Percentiles rank a stretch among this genome's conserved stretches.
Conservation (phyloP, 1,284 basidiomycete species). For the Meripilus lineatus region DNA sequence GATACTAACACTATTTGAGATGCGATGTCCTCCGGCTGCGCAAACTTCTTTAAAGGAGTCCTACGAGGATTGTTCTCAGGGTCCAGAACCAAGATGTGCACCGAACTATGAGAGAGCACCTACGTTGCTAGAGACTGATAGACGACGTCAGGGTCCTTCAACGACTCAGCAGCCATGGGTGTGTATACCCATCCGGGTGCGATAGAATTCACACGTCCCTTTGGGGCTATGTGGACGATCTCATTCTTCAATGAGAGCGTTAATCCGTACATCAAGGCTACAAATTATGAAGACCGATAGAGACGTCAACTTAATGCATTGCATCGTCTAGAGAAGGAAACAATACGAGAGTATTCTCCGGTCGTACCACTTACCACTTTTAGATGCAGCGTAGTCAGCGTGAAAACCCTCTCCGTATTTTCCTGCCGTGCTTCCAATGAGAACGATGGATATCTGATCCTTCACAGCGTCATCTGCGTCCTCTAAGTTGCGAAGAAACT, state of each 20-base stretch:
- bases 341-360: no score
- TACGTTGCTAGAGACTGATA: slow-evolving; percentile 63
- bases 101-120: slow-evolving; percentile 21
- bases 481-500: slow-evolving; percentile 50
- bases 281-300: slow-evolving; percentile 14
- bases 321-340: not conserved
- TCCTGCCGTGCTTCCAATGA: slow-evolving; percentile 70
- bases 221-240: slow-evolving; percentile 70
- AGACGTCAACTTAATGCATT: not conserved
- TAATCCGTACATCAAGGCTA: slow-evolving; percentile 73
- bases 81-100: no score
- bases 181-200: slow-evolving; percentile 72
- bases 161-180: slow-evolving; percentile 47
- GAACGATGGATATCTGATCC: slow-evolving; percentile 52
- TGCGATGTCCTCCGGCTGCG: slow-evolving; percentile 57
- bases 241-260: slow-evolving; percentile 72
- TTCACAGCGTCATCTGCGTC: slow-evolving; percentile 34
- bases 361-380: slow-evolving; percentile 46
- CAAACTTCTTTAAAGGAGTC: slow-evolving; percentile 69
- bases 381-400: slow-evolving; percentile 57
- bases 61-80: slow-evolving; percentile 36
- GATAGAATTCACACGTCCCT: slow-evolving; percentile 65
- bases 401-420: slow-evolving; percentile 70
- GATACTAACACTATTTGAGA: slow-evolving; percentile 61
- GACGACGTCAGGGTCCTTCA: slow-evolving; percentile 40